These are phyloP conservation scores for Calonectria leucothoes DNA, from an alignment of 2,329 filamentous ascomycete species.

Conservation along the genomic window DNA sequence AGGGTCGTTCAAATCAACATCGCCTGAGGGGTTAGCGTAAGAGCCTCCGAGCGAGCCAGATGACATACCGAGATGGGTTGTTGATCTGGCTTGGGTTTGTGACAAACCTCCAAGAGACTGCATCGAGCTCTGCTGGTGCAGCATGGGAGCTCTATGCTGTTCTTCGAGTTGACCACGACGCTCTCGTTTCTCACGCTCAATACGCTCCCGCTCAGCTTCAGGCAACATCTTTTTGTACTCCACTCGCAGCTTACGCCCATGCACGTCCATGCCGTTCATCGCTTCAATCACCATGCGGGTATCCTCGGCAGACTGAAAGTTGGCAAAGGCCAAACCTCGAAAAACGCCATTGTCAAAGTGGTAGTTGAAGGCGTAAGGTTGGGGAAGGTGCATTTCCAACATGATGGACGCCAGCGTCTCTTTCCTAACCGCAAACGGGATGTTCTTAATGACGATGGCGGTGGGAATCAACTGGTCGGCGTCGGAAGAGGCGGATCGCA, in stretches of 20 bases:
- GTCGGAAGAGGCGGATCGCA: slow-evolving; percentile 59
- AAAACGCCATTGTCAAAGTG: slow-evolving; percentile 99
- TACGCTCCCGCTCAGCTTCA: slow-evolving; percentile 91
- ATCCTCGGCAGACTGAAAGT: slow-evolving; percentile 96
- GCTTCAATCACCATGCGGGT: slow-evolving; percentile 91
- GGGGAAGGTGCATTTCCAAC: slow-evolving; percentile 91
- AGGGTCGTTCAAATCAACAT: slow-evolving; percentile 92
- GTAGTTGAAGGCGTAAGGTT: slow-evolving; percentile 99
- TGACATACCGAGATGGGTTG: slow-evolving; percentile 60
- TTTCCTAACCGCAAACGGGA: slow-evolving; percentile 97
- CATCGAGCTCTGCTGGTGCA: slow-evolving; percentile 88
- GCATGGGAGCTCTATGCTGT: slow-evolving; percentile 84
- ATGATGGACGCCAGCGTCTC: slow-evolving; percentile 93
- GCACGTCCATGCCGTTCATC: slow-evolving; percentile 95
- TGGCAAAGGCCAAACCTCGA: slow-evolving; percentile 94
- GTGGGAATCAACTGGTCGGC: slow-evolving; percentile 95
- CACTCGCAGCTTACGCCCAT: slow-evolving; percentile 92
- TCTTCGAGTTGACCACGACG: slow-evolving; percentile 96
- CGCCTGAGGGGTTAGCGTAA: slow-evolving; percentile 53
- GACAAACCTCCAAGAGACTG: slow-evolving; percentile 78
- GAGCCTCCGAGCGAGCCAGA: slow-evolving; percentile 9
- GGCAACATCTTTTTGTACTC: slow-evolving; percentile 99
- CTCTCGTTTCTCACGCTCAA: slow-evolving; percentile 97
- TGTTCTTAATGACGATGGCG: slow-evolving; percentile 99
- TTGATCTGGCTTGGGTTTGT: slow-evolving; percentile 67